Conservation (phyloP, 495 filamentous ascomycete species). For the Aspergillus indologenus region DNA sequence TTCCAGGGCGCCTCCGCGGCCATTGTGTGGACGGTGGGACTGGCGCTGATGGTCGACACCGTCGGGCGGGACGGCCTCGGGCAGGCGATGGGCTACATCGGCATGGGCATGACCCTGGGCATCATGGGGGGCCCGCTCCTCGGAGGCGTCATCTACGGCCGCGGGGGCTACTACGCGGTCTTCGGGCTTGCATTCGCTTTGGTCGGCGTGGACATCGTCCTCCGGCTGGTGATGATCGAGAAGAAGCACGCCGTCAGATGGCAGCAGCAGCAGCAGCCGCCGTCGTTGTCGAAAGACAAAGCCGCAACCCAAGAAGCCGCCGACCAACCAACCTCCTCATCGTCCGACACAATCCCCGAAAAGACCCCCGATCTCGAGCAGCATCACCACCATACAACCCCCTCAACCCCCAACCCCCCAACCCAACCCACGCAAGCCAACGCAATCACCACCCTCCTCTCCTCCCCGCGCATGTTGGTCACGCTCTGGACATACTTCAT, state of each 20-base stretch:
- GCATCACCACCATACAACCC: background rate
- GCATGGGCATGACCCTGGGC: slow-evolving; percentile 64
- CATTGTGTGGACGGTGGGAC: slow-evolving; percentile 72
- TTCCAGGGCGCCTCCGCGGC: slow-evolving; percentile 76
- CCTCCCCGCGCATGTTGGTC: slow-evolving; percentile 53
- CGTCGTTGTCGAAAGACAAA: too few relatives aligned
- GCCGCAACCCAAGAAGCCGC: slow-evolving; percentile 9
- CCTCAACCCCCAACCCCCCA: background rate
- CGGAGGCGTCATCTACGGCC: slow-evolving; percentile 74
- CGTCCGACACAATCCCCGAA: background rate
- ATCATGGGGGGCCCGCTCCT: slow-evolving; percentile 71
- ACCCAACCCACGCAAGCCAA: background rate
- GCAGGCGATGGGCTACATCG: slow-evolving; percentile 71
- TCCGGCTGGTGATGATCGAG: slow-evolving; percentile 71
- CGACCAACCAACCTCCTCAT: background rate
- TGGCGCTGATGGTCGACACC: slow-evolving; percentile 81
- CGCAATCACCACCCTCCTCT: slow-evolving; percentile 44
- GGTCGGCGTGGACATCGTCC: slow-evolving; percentile 64
- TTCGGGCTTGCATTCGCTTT: slow-evolving; percentile 71
- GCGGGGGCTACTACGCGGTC: slow-evolving; percentile 70
- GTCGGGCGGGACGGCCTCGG: slow-evolving; percentile 66
- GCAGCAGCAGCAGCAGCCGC: slow-evolving; percentile 19
- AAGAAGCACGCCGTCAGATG: slow-evolving; percentile 71
- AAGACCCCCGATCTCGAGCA: background rate
- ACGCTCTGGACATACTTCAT: slow-evolving; percentile 59